Base-by-base conservation (phyloP, 2,329 filamentous ascomycete genomes). In the Diaporthe sp. region DNA sequence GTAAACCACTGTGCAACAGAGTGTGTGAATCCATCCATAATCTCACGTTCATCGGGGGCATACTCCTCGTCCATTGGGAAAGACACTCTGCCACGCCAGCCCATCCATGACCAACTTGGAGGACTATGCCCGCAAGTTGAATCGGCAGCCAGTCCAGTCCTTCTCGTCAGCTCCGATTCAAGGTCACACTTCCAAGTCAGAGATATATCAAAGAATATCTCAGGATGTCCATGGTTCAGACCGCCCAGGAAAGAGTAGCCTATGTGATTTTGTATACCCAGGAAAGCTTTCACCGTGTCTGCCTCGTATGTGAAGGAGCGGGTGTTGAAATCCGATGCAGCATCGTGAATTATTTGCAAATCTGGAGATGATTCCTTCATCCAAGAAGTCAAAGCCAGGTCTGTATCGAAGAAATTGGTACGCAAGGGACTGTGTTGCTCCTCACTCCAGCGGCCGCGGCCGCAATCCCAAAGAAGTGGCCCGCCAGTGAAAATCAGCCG, bases 31-130 rank as follows among this genome's bases (percentile, higher is more conserved):
- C 34, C 34, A 34, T 34, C 34, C 31, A 31, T n/a, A n/a, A n/a
- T n/a, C n/a, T n/a, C n/a, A n/a, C n/a, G n/a, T 28, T 1, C 0
- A 4, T 25, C 13, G 3, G 13, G 5, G 17, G 1, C 1, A 49
- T 22, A 55, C 22, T 60, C 57, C 5, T 2, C 1, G 34, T 60
- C 34, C 1, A 0, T 2, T 3, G 5, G 17, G 34, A 60, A 39
- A 7, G 3, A 6, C 19, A 39, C 22, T 0, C 1, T 0, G 10
- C 57, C 34, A 5, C 13, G 19, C 57, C 57, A 60, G 2, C 57
- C 57, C 57, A 60, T 60, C 57, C 57, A 60, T 4, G 57, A 60
- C 57, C 34, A 60, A 4, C 34, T 60, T 7, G 57, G 57, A 8
- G 19, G 57, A 25, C n/a, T 34, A 34, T 34, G 1, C 34, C 34